Conservation (phyloP, 352 stramenopile species). For the Thraustochytrium sp. region DNA sequence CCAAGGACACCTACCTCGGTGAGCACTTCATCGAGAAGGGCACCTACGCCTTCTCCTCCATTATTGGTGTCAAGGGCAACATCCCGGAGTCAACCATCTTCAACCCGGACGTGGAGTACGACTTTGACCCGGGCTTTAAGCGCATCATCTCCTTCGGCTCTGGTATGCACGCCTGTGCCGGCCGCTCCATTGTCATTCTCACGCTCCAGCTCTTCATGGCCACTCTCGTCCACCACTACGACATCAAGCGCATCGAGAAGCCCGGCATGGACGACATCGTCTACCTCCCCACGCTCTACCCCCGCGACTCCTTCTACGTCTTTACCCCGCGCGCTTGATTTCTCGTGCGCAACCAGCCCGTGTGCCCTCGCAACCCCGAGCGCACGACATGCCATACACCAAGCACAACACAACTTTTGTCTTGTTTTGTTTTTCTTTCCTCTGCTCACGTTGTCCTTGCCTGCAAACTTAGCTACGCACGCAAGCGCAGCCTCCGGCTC, state of each 20-base stretch:
- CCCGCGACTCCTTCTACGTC: background rate
- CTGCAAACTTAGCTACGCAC: too few species aligned
- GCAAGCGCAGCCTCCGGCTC: too few species aligned
- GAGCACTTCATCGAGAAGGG: background rate
- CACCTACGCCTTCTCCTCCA: background rate
- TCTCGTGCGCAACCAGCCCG: too few species aligned
- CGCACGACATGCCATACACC: too few species aligned
- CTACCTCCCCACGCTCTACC: slow-evolving; percentile 18
- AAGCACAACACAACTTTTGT: too few species aligned
- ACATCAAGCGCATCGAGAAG: background rate
- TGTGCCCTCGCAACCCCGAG: too few species aligned
- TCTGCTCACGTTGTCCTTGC: too few species aligned
- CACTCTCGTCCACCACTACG: slow-evolving; percentile 10
- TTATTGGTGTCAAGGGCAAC: background rate
- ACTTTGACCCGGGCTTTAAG: background rate
- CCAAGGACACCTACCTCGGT: background rate
- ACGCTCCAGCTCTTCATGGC: background rate
- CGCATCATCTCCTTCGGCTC: background rate
- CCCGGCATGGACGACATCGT: background rate
- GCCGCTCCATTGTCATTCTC: background rate
- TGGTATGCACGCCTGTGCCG: background rate
- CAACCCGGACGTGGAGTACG: background rate
- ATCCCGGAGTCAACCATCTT: background rate
- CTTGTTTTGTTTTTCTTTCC: too few species aligned
- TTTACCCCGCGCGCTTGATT: background rate